Evolutionary conservation across 208 protist genomes (phyloP), one percentile per base, ranked within the genome.

Genomic region (Spongospora subterranea): DNA sequence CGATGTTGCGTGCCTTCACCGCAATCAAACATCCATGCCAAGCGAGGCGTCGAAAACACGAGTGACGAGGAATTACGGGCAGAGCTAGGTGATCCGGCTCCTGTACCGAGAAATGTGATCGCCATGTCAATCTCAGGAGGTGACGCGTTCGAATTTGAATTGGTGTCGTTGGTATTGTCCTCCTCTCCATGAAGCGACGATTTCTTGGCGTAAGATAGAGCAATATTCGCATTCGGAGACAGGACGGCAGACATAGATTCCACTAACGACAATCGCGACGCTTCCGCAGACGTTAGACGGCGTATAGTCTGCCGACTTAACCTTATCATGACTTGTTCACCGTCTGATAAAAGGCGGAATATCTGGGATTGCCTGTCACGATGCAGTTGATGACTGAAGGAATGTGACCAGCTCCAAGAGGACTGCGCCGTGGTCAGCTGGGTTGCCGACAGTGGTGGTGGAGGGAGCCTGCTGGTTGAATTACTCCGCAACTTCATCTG

Each of bases 1-100:
- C 50, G 50, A 60, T 60, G 50, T 60, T 60, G 50, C 6, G 50
- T 60, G 6, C 50, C 50, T 60, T 60, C 71, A 45, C 71, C 71
- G n/a, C 71, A 82, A 82, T 82, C 71, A 35, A 82, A 82, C 71
- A 82, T 82, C 71, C 71, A 82, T 20, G 71, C n/a, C 6, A n/a
- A 40, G 13, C 13, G 35, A 35, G 71, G 35, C 71, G n/a, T 82
- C 13, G 71, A 39, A 6, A 82, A 35, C 35, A 82, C 71, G 17
- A 82, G n/a, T 35, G 71, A 82, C 6, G 71, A 82, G 17, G 71
- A 82, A 82, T 82, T 82, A 6, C 71, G 6, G 35, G 35, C 40
- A 20, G 71, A 82, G 71, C 71, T 82, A 39, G 71, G 71, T 20
- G 35, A 35, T 45, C 71, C 71, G 17, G 71, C 71, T 20, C 35